Percentiles rank a stretch among this genome's conserved stretches.
Evolutionary conservation across 139 green algal species (phyloP).

Genomic region (Coccomyxa sp.): DNA sequence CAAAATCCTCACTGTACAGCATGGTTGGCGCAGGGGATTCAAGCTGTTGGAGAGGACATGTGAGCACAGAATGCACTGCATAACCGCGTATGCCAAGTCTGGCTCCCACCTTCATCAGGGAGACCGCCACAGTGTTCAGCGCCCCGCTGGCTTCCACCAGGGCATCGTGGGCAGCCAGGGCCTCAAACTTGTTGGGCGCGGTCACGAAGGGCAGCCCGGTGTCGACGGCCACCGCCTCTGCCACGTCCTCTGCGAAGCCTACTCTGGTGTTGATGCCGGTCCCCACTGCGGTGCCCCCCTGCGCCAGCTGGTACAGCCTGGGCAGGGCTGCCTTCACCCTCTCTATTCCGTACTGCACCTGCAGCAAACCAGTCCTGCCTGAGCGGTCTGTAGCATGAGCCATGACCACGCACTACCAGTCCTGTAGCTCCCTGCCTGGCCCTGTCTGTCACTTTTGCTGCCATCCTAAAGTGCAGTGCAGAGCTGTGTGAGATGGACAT

Average conservation of each 20-base stretch:
- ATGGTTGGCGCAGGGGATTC: too few species aligned
- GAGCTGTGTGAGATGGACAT: too few species aligned
- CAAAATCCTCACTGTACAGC: too few species aligned
- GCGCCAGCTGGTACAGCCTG: slow-evolving; percentile 71
- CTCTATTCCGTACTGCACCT: slow-evolving; percentile 78
- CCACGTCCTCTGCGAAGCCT: slow-evolving; percentile 75
- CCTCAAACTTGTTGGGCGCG: slow-evolving; percentile 97
- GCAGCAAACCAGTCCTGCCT: too few species aligned
- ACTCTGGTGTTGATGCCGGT: slow-evolving; percentile 91
- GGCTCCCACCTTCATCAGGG: slow-evolving; percentile 90
- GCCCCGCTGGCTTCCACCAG: slow-evolving; percentile 77
- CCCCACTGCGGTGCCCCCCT: slow-evolving; percentile 94
- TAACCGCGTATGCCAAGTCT: too few species aligned
- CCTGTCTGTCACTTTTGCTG: too few species aligned
- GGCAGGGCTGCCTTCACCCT: slow-evolving; percentile 68
- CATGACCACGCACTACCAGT: too few species aligned
- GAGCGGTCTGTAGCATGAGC: too few species aligned
- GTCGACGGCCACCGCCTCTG: slow-evolving; percentile 30
- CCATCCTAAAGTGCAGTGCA: too few species aligned
- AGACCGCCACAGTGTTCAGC: slow-evolving; percentile 87
- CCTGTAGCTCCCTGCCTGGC: too few species aligned
- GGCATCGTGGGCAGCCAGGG: slow-evolving; percentile 91
- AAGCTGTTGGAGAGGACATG: too few species aligned
- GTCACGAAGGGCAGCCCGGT: slow-evolving; percentile 85
- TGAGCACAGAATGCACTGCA: too few species aligned